A percentile compares a stretch with the other conserved stretches of the same genome.
These are phyloP conservation scores for Stephania cephalantha DNA, from an alignment of 164 flowering plant species.

Conservation along the genomic window DNA sequence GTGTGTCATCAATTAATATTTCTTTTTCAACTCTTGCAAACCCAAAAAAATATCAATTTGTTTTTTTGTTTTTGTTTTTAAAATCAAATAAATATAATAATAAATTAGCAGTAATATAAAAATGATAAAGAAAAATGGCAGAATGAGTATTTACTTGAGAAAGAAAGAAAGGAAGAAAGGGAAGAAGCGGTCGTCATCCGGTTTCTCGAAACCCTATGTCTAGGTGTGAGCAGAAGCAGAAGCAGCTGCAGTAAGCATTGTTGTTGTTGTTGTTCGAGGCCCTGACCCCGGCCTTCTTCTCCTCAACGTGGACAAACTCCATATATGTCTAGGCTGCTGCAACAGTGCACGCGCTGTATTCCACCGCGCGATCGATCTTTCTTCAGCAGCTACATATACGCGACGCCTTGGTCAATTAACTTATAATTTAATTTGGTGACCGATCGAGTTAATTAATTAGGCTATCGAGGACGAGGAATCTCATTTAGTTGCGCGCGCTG, in stretches of 20 bases:
- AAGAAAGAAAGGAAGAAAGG: constrained; percentile 10
- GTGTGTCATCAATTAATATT: not conserved
- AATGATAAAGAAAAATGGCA: not conserved
- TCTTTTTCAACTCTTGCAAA: not conserved
- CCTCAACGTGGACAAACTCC: no score
- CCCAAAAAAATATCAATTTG: not conserved
- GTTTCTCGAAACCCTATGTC: constrained; percentile 29
- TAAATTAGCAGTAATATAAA: not conserved
- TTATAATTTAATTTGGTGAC: no score
- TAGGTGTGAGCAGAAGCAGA: not conserved
- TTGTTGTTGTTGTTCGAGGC: not conserved
- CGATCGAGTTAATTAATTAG: no score
- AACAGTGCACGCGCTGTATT: no score
- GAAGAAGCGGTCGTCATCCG: constrained; percentile 27
- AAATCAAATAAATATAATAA: not conserved
- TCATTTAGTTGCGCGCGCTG: no score
- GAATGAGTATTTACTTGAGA: constrained; percentile 16
- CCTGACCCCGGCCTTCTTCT: not conserved
- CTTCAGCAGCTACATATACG: no score
- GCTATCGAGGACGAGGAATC: no score
- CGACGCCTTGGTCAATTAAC: no score
- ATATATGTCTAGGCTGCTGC: no score
- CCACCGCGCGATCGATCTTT: no score
- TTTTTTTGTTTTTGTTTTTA: not conserved
- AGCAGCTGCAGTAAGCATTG: not conserved